Base-by-base conservation (phyloP, 2,329 filamentous ascomycete genomes). In the Arachnomyces sp. region DNA sequence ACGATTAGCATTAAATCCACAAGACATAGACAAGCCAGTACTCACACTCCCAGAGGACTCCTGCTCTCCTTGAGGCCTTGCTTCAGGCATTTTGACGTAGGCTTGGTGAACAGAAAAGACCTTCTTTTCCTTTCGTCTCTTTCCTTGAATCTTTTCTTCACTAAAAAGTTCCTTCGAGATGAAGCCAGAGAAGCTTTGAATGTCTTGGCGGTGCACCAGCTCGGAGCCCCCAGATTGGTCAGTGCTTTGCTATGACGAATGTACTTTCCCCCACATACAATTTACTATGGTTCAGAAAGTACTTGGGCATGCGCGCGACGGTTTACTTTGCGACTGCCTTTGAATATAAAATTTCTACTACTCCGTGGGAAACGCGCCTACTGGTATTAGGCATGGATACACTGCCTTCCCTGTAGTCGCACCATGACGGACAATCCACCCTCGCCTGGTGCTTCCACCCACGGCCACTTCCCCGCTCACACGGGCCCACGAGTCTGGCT, bases 401-500 rank as follows among this genome's bases (percentile, higher is more conserved):
- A 43, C 47, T 25, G 44, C 42, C 48, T 39, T 40, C 40, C 44
- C 43, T 51, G 45, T 44, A 40, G 43, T 44, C 48, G 46, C 48
- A 43, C 42, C 40, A 66, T 65, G 56, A 54, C 55, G 50, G 60
- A 65, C 43, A 60, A 58, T 45, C 49, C 49, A 31, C 51, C 57
- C 37, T 55, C 54, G 40, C 49, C 52, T 49, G 56, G 59, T 44
- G 20, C 20, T 25, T 50, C 48, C 46, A 51, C 55, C 44, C 58
- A 55, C 43, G 49, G 54, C 34, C 74, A 74, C 44, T 80, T 79
- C 50, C 77, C 77, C 31, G 65, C 70, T 20, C 76, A 79, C 60
- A 72, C 73, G 56, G 72, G 71, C 36, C 88, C 89, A 37, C 82
- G 90, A 55, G 86, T 90, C 55, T 96, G 92, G 92, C 81, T 98